Percentiles rank a stretch among this genome's conserved stretches.
Conservation (phyloP, 1,139 yeast species). For the Wickerhamomyces sp. region DNA sequence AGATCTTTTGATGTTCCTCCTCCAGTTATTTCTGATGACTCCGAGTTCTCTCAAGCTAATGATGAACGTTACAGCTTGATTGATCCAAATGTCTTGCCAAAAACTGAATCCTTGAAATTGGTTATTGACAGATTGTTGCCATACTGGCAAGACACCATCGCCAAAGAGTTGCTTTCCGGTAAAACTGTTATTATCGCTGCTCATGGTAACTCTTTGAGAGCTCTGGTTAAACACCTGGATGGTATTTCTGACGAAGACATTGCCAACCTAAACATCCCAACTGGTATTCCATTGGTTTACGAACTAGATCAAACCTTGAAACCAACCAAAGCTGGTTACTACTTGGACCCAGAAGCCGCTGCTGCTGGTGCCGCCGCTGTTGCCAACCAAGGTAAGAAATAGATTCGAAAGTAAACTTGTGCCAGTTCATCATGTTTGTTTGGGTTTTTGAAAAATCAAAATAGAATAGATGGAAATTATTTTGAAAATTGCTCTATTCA, state of each 20-base stretch:
- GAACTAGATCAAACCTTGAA: slow-evolving; percentile 84
- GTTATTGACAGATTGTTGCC: slow-evolving; percentile 97
- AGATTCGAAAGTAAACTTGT: slow-evolving; percentile 9
- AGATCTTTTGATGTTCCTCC: slow-evolving; percentile 98
- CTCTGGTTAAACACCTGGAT: slow-evolving; percentile 93
- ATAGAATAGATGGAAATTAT: too few relatives aligned
- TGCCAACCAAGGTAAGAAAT: slow-evolving; percentile 88
- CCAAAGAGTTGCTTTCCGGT: slow-evolving; percentile 77
- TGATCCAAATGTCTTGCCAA: slow-evolving; percentile 83
- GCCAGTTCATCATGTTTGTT: not conserved
- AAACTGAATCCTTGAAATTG: slow-evolving; percentile 90
- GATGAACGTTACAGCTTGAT: slow-evolving; percentile 81
- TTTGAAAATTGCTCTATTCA: too few relatives aligned
- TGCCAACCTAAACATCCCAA: slow-evolving; percentile 94
- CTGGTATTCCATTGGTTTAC: slow-evolving; percentile 98
- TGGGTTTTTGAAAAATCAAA: not conserved
- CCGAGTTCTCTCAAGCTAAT: slow-evolving; percentile 78
- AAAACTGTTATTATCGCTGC: slow-evolving; percentile 94
- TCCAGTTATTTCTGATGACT: slow-evolving; percentile 74
- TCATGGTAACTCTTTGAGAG: slow-evolving; percentile 98
- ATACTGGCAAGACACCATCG: slow-evolving; percentile 94
- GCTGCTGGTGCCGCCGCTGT: slow-evolving; percentile 99
- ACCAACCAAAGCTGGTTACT: slow-evolving; percentile 91
- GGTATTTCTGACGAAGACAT: slow-evolving; percentile 88
- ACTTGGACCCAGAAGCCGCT: slow-evolving; percentile 99